A percentile compares a stretch with the other conserved stretches of the same genome.
These are phyloP conservation scores for Pichia thaimueangensis DNA, from an alignment of 805 yeast species.

Conservation along the genomic window DNA sequence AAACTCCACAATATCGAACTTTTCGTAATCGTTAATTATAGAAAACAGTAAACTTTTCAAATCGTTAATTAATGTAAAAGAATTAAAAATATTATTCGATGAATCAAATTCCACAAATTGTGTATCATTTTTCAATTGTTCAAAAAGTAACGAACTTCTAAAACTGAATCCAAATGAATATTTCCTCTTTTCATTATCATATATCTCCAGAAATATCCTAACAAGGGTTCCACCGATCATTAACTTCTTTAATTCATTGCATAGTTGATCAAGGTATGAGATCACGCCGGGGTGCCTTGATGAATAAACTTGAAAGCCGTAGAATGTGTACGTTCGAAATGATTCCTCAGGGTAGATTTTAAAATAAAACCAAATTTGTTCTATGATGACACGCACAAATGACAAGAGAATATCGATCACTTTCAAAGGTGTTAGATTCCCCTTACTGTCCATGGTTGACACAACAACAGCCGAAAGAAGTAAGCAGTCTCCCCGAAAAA, in stretches of 20 bases:
- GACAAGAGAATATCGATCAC: background rate
- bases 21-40: slow-evolving; percentile 19
- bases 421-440: background rate
- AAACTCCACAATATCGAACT: background rate
- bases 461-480: too few species aligned
- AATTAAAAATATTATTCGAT: background rate
- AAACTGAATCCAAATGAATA: slow-evolving; percentile 27
- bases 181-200: slow-evolving; percentile 3
- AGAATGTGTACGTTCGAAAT: slow-evolving; percentile 38
- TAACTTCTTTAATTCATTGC: slow-evolving; percentile 16
- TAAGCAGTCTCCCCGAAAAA: too few species aligned
- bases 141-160: slow-evolving; percentile 24
- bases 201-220: slow-evolving; percentile 22
- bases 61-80: slow-evolving; percentile 18
- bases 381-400: slow-evolving; percentile 19
- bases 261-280: slow-evolving; percentile 30
- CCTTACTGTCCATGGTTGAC: background rate
- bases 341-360: slow-evolving; percentile 47
- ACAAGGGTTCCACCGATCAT: slow-evolving; percentile 20
- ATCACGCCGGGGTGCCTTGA: slow-evolving; percentile 43
- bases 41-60: slow-evolving; percentile 23
- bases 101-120: slow-evolving; percentile 3
- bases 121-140: slow-evolving; percentile 12
- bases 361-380: slow-evolving; percentile 48
- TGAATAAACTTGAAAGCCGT: slow-evolving; percentile 36